Percentiles rank a stretch among this genome's conserved stretches.
Evolutionary conservation across 2,329 filamentous ascomycete species (phyloP).

Genomic region (Diaporthe helianthi): DNA sequence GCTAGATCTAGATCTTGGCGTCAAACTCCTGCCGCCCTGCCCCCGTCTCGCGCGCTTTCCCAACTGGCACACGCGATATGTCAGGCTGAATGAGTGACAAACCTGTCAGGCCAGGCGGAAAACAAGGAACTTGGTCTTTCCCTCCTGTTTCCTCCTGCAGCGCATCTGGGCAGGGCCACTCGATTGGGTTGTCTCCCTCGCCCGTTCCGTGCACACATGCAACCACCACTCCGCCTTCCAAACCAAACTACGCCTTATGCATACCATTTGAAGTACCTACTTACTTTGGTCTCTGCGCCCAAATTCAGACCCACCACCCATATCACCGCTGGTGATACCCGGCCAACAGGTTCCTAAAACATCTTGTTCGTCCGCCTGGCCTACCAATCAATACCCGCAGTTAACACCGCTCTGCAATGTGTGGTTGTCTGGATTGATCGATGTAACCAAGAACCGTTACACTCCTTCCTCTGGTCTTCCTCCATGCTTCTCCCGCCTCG

Average conservation of each 20-base stretch:
- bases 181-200: background rate
- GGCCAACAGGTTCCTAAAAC: slow-evolving; percentile 8
- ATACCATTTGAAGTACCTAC: too few relatives aligned
- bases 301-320: slow-evolving; percentile 9
- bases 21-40: slow-evolving; percentile 1
- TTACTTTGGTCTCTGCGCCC: slow-evolving; percentile 6
- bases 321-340: slow-evolving; percentile 9
- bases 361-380: slow-evolving; percentile 16
- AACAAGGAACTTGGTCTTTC: background rate
- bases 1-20: slow-evolving; percentile 19
- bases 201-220: background rate
- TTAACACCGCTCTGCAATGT: background rate
- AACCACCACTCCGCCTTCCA: slow-evolving; percentile 15
- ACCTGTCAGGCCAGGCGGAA: background rate
- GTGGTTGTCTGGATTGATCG: slow-evolving; percentile 3
- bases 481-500: background rate
- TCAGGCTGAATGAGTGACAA: slow-evolving; percentile 14
- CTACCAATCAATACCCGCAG: slow-evolving; percentile 13
- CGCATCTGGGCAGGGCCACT: background rate
- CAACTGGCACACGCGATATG: background rate
- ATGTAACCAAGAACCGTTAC: background rate
- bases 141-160: background rate
- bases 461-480: slow-evolving; percentile 6
- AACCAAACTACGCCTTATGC: background rate
- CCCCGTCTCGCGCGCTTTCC: background rate